Conservation (phyloP, 2,329 filamentous ascomycete genomes). For the Fusarium mexicanum region DNA sequence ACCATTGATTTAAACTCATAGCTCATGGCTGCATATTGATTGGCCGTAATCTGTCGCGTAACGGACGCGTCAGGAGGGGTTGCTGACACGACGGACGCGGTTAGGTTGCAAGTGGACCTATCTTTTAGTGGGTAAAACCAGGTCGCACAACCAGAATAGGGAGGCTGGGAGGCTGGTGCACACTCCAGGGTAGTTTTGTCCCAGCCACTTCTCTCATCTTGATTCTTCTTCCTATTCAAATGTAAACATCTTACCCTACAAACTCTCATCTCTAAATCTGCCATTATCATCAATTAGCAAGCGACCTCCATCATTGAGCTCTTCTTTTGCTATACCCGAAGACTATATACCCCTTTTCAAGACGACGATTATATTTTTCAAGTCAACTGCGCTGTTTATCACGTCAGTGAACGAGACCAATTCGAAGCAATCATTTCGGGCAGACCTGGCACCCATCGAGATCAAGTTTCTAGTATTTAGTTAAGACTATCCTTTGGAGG, state of each 20-base stretch:
- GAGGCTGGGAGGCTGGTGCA: constrained; percentile 40
- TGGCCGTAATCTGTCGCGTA: constrained; percentile 43
- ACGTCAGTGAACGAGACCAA: constrained; percentile 22
- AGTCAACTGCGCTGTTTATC: constrained; percentile 28
- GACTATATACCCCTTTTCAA: constrained; percentile 3
- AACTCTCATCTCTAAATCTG: constrained; percentile 39
- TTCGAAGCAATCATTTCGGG: constrained; percentile 22
- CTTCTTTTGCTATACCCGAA: constrained; percentile 17
- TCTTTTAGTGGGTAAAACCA: constrained; percentile 32
- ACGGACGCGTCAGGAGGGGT: constrained; percentile 42
- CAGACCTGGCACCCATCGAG: constrained; percentile 37
- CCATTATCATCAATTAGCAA: constrained; percentile 41
- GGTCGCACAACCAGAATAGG: constrained; percentile 28
- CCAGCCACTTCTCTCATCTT: constrained; percentile 42
- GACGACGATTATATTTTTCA: constrained; percentile 4
- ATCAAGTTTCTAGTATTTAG: constrained; percentile 24
- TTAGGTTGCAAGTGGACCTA: constrained; percentile 14
- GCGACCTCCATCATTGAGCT: constrained; percentile 33
- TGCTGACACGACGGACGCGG: constrained; percentile 35
- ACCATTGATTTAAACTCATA: constrained; percentile 19
- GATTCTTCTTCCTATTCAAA: constrained; percentile 35
- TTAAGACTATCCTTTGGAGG: constrained; percentile 11
- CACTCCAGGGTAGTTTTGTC: constrained; percentile 41
- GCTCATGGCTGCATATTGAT: constrained; percentile 32
- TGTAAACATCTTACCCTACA: constrained; percentile 37